These are phyloP conservation scores for Polytolypa hystricis DNA, from an alignment of 2,329 filamentous ascomycete genomes.

Conservation along the genomic window DNA sequence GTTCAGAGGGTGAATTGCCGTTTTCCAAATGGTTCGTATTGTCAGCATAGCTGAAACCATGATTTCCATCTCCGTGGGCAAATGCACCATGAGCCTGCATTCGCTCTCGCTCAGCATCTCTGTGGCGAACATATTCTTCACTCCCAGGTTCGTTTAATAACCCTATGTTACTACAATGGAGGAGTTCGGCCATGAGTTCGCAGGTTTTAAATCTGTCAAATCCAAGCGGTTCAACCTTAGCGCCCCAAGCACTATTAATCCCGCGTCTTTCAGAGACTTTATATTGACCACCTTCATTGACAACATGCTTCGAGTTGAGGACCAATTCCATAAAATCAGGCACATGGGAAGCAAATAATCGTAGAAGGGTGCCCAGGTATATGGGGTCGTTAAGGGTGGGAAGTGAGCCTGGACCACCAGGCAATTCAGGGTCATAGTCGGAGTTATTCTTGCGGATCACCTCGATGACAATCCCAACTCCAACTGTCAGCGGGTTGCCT, in stretches of 20 bases:
- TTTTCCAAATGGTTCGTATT: slow-evolving; percentile 34
- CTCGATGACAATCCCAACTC: slow-evolving; percentile 94
- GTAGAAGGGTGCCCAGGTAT: slow-evolving; percentile 80
- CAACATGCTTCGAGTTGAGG: slow-evolving; percentile 55
- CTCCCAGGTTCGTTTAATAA: slow-evolving; percentile 84
- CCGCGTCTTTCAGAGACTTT: slow-evolving; percentile 58
- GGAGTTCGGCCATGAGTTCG: slow-evolving; percentile 91
- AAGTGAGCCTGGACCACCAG: slow-evolving; percentile 64
- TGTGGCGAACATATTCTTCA: slow-evolving; percentile 68
- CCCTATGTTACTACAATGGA: slow-evolving; percentile 98
- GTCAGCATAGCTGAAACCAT: slow-evolving; percentile 47
- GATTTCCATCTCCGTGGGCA: slow-evolving; percentile 34
- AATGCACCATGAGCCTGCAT: slow-evolving; percentile 66
- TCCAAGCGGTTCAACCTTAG: slow-evolving; percentile 82
- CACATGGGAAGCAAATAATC: slow-evolving; percentile 80
- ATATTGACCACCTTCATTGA: slow-evolving; percentile 42
- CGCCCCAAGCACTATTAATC: slow-evolving; percentile 78
- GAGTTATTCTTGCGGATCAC: slow-evolving; percentile 99
- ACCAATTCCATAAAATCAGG: slow-evolving; percentile 91
- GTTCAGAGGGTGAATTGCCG: slow-evolving; percentile 24
- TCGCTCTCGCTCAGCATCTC: slow-evolving; percentile 71
- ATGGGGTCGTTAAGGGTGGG: slow-evolving; percentile 87
- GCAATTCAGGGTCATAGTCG: slow-evolving; percentile 90
- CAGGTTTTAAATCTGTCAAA: slow-evolving; percentile 99
- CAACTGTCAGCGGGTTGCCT: slow-evolving; percentile 88